Conservation (phyloP, 768 basidiomycete genomes). For the Boletus rubescentipes region DNA sequence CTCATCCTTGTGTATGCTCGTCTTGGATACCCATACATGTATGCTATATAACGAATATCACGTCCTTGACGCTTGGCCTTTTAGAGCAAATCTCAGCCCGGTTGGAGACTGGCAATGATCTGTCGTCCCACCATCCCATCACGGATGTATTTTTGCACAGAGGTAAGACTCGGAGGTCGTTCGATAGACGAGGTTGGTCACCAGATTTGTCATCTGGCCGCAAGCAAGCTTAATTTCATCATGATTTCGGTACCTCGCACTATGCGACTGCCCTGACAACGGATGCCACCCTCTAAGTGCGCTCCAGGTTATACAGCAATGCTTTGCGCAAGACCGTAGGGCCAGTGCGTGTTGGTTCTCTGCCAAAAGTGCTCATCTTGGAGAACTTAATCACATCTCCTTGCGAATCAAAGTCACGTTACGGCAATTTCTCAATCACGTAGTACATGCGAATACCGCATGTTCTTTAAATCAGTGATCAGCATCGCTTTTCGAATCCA, state of each 20-base stretch:
- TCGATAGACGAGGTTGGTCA: no score
- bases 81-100: no score
- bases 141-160: no score
- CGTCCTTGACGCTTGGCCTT: no score
- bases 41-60: no score
- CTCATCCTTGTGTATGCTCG: no score
- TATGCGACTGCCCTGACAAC: background rate
- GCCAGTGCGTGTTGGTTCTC: conserved; percentile 11
- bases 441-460: conserved; percentile 11
- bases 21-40: no score
- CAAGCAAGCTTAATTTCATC: background rate
- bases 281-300: conserved; percentile 21
- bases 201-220: background rate
- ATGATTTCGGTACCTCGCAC: conserved; percentile 4
- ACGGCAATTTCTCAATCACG: conserved; percentile 11
- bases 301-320: background rate
- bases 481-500: conserved; percentile 9
- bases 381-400: background rate
- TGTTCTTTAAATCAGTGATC: conserved; percentile 7
- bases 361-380: conserved; percentile 11
- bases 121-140: no score
- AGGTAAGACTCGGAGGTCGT: no score
- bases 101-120: no score
- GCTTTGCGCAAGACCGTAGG: conserved; percentile 9
- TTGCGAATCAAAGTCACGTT: background rate